Base-by-base conservation (phyloP, 805 yeast genomes). In the Spathaspora boniae region DNA sequence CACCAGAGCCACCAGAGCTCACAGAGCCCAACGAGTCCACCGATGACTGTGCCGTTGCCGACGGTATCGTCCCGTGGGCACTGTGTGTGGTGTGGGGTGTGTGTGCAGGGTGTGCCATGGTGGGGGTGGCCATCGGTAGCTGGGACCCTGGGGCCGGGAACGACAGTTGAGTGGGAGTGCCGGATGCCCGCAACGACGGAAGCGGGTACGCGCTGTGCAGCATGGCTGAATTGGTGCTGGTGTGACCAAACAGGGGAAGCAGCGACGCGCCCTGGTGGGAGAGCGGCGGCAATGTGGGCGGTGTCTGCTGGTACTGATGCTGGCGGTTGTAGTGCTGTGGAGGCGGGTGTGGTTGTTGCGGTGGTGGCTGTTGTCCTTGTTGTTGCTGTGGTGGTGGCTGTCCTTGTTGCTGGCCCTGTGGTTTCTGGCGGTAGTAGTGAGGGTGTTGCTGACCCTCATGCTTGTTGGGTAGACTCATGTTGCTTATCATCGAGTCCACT, bases 401-500 rank as follows among this genome's bases (percentile, higher is more conserved):
- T 21, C 26, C 32, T 17, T 18, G 34, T 26, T 31, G 40, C 14
- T 31, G 40, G 17, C 14, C 33, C 15, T 15, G 34, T 11, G n/a
- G 29, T 5, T 32, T 29, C 5, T 21, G 25, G 16, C 16, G 20
- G n/a, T n/a, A 5, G n/a, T n/a, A n/a, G n/a, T 28, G 31, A 7
- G 31, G 26, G 16, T 6, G 29, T 19, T 19, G 25, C 9, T 7
- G 34, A n/a, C n/a, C n/a, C n/a, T n/a, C n/a, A n/a, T n/a, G n/a
- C n/a, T n/a, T n/a, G n/a, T n/a, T n/a, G n/a, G n/a, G n/a, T n/a
- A n/a, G n/a, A n/a, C n/a, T n/a, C n/a, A n/a, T n/a, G n/a, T n/a
- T n/a, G n/a, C n/a, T n/a, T n/a, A n/a, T n/a, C n/a, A n/a, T n/a
- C n/a, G n/a, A n/a, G n/a, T n/a, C n/a, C n/a, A n/a, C n/a, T n/a